phyloP scores from a whole-genome alignment of 495 filamentous ascomycete genomes.

The Filosporella fistucella region DNA sequence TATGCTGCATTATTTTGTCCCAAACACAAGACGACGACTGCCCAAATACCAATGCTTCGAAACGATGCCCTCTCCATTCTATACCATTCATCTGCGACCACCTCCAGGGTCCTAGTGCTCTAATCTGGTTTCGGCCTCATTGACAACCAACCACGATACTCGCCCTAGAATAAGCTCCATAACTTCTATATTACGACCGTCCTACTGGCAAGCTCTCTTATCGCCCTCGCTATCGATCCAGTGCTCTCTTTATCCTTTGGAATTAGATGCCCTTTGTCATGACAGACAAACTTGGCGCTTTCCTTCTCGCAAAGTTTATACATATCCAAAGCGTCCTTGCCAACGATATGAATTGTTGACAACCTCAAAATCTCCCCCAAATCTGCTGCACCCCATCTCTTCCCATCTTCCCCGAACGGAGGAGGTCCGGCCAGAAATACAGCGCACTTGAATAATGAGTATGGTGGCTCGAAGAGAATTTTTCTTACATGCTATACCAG shows the following conservation, averaged over 20 bases:
- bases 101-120: too few relatives aligned
- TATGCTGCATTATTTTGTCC: neutral
- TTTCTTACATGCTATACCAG: constrained; percentile 4
- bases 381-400: neutral
- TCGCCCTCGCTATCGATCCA: neutral
- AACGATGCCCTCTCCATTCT: too few relatives aligned
- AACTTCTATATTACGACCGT: constrained; percentile 1
- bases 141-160: too few relatives aligned
- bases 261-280: constrained; percentile 1
- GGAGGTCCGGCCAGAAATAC: constrained; percentile 1
- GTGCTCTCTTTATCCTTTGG: constrained; percentile 1
- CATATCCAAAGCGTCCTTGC: neutral
- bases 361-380: neutral
- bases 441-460: neutral
- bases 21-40: too few relatives aligned
- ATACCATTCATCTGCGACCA: too few relatives aligned
- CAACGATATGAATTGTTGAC: constrained; percentile 1
- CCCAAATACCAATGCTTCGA: too few relatives aligned
- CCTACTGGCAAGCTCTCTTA: neutral
- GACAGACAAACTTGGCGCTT: neutral
- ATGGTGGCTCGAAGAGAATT: neutral
- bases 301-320: neutral
- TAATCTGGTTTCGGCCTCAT: too few relatives aligned
- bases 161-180: too few relatives aligned
- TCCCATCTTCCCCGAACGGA: too few relatives aligned